phyloP scores from a whole-genome alignment of 768 basidiomycete species.

The Daedaleopsis sinensis region DNA sequence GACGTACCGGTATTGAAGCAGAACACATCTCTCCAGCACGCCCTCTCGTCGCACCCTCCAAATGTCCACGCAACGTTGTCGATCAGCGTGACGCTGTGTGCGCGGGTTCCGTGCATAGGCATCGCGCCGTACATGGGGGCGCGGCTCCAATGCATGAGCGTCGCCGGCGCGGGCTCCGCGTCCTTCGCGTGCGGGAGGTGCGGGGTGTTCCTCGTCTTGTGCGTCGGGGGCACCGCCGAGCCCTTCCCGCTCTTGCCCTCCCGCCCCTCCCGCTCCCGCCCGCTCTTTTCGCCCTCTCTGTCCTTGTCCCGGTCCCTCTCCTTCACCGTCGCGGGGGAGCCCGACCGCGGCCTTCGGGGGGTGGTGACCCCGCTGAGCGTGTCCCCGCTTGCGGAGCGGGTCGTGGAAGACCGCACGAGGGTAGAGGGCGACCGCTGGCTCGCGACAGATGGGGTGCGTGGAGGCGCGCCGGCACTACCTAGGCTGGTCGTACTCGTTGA shows the following conservation, averaged over 20 bases:
- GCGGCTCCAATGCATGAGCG: slow-evolving; percentile 84
- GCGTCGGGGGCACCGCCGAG: slow-evolving; percentile 26
- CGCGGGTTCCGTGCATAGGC: slow-evolving; percentile 71
- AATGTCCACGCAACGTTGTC: slow-evolving; percentile 86
- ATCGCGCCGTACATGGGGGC: slow-evolving; percentile 77
- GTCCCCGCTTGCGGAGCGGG: slow-evolving; percentile 19
- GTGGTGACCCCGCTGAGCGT: slow-evolving; percentile 14
- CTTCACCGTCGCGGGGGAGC: slow-evolving; percentile 19
- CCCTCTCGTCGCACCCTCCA: slow-evolving; percentile 86
- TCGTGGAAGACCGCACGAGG: slow-evolving; percentile 14
- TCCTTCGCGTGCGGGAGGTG: slow-evolving; percentile 65
- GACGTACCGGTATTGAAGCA: slow-evolving; percentile 80
- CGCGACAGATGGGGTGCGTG: slow-evolving; percentile 22
- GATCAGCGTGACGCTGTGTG: slow-evolving; percentile 83
- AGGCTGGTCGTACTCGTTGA: slow-evolving; percentile 34
- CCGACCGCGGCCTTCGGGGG: slow-evolving; percentile 12
- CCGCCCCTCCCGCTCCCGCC: slow-evolving; percentile 15
- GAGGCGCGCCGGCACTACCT: slow-evolving; percentile 28
- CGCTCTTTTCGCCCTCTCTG: slow-evolving; percentile 14
- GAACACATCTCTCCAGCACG: slow-evolving; percentile 74
- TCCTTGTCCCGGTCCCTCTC: slow-evolving; percentile 19
- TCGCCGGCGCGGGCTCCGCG: slow-evolving; percentile 63
- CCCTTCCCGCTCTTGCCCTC: slow-evolving; percentile 15
- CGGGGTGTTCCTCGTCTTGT: slow-evolving; percentile 51
- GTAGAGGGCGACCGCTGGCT: slow-evolving; percentile 17